phyloP scores from a whole-genome alignment of 1,139 yeast genomes.

The Magnusiomyces sp. region DNA sequence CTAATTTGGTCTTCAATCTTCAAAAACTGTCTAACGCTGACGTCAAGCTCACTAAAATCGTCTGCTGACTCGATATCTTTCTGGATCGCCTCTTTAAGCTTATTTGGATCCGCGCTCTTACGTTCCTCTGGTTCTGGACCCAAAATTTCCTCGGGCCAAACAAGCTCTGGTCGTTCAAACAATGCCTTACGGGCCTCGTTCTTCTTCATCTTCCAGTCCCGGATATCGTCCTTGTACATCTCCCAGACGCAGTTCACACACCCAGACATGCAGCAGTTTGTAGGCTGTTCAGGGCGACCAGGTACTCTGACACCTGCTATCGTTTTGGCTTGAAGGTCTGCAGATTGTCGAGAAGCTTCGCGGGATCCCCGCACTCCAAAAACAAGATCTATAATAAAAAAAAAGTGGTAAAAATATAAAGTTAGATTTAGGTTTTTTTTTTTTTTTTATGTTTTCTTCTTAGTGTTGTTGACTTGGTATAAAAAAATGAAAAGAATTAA shows the following conservation, averaged over 20 bases:
- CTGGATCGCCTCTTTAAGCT: neutral
- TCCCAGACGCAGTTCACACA: slow-evolving; percentile 98
- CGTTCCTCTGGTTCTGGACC: slow-evolving; percentile 13
- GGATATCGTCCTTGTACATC: slow-evolving; percentile 73
- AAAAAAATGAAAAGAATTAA: neutral
- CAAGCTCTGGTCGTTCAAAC: slow-evolving; percentile 3
- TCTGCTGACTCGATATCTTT: slow-evolving; percentile 19
- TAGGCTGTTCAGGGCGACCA: slow-evolving; percentile 76
- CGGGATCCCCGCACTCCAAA: slow-evolving; percentile 36
- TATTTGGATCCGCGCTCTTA: neutral
- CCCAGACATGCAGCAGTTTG: slow-evolving; percentile 96
- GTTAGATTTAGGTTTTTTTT: neutral
- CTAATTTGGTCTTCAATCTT: slow-evolving; percentile 66
- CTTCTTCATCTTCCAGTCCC: slow-evolving; percentile 54
- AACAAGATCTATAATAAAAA: slow-evolving; percentile 17
- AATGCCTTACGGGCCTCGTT: slow-evolving; percentile 6
- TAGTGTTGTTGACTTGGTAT: neutral
- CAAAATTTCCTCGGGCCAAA: slow-evolving; percentile 10
- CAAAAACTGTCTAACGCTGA: slow-evolving; percentile 72
- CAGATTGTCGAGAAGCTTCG: slow-evolving; percentile 26
- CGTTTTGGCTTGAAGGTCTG: slow-evolving; percentile 24
- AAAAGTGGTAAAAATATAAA: slow-evolving; percentile 3
- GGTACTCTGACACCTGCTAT: slow-evolving; percentile 76
- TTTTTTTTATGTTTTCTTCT: too few relatives aligned
- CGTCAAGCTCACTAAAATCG: slow-evolving; percentile 45